These are phyloP conservation scores for Schizophyllum amplum DNA, from an alignment of 1,284 basidiomycete genomes.

Conservation along the genomic window DNA sequence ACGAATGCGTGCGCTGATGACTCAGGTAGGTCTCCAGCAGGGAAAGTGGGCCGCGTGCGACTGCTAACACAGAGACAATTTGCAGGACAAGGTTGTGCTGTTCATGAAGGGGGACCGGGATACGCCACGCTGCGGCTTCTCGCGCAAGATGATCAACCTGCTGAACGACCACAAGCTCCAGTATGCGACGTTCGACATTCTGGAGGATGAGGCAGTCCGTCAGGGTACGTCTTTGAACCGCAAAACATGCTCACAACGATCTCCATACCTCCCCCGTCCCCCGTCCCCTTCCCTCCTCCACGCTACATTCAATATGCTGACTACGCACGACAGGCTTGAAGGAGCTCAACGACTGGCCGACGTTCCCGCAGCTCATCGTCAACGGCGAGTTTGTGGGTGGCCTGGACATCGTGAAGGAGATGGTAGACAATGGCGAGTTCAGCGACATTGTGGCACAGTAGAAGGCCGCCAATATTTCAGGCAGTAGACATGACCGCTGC, in stretches of 20 bases:
- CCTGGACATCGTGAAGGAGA: constrained; percentile 79
- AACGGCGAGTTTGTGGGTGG: constrained; percentile 94
- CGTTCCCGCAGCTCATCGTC: constrained; percentile 92
- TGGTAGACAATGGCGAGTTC: constrained; percentile 45
- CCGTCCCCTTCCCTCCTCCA: background rate
- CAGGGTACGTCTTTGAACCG: constrained; percentile 45
- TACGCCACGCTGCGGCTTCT: constrained; percentile 88
- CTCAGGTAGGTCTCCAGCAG: constrained; percentile 9
- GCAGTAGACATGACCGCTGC: no score
- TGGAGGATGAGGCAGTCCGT: constrained; percentile 65
- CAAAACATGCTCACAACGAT: background rate
- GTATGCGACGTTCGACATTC: constrained; percentile 82
- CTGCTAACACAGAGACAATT: no score
- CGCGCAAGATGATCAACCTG: constrained; percentile 78
- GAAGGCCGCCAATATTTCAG: no score
- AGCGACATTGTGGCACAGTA: constrained; percentile 16
- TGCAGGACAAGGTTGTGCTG: constrained; percentile 65
- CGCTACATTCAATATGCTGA: background rate
- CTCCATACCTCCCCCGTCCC: background rate
- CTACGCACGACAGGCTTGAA: constrained; percentile 35
- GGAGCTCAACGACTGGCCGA: constrained; percentile 86
- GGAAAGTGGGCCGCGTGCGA: background rate
- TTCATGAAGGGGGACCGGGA: constrained; percentile 97
- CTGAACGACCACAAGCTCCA: constrained; percentile 77
- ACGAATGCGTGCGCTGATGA: constrained; percentile 65